These are phyloP conservation scores for Biancaea sappan DNA, from an alignment of 306 rosid genomes.

Conservation along the genomic window DNA sequence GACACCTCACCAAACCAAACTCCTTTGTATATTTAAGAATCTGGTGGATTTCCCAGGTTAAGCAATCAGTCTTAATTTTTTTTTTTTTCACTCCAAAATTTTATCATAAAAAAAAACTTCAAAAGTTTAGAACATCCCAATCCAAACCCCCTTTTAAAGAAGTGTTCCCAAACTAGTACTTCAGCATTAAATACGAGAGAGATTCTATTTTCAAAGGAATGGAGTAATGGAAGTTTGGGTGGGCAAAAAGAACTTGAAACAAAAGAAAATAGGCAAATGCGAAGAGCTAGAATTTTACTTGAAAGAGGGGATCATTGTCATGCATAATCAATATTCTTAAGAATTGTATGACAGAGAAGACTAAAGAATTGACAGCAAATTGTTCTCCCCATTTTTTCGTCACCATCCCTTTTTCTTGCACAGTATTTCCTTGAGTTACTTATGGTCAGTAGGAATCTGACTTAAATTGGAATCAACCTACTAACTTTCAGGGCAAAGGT, in stretches of 20 bases:
- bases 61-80: no score
- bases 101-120: not conserved
- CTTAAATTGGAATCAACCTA: not conserved
- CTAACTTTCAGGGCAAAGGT: slow-evolving; percentile 54
- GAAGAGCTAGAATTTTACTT: not conserved
- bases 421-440: not conserved
- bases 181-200: not conserved
- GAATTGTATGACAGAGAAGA: no score
- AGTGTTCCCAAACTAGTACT: no score
- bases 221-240: not conserved
- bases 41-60: no score
- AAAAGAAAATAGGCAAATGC: not conserved
- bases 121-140: not conserved
- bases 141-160: not conserved
- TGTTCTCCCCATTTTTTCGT: not conserved
- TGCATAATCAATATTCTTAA: no score
- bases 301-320: not conserved
- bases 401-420: not conserved
- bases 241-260: not conserved
- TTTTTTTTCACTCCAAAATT: no score
- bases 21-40: no score
- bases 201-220: not conserved
- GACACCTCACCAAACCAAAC: no score
- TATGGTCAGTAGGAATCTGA: not conserved
- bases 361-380: not conserved